Conservation (phyloP, 306 rosid species). For the Rosa multiflora region DNA sequence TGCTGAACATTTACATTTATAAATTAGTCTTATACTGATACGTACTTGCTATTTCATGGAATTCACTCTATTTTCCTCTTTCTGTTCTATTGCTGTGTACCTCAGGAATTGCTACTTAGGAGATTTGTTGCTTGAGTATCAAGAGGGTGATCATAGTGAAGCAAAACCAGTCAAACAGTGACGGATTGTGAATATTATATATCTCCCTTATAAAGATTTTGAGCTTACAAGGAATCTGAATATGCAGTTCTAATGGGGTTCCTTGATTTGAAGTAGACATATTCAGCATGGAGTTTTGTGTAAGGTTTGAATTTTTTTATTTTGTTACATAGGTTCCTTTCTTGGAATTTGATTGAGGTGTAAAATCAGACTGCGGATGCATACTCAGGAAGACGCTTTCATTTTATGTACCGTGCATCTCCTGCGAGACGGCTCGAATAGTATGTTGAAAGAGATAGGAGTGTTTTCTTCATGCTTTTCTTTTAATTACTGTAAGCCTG, state of each 20-base stretch:
- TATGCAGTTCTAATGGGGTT: slow-evolving; percentile 73
- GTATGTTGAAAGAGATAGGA: slow-evolving; percentile 52
- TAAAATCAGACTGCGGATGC: slow-evolving; percentile 36
- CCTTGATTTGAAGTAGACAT: slow-evolving; percentile 60
- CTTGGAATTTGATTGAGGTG: slow-evolving; percentile 76
- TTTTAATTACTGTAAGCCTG: slow-evolving; percentile 49
- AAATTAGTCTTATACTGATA: not conserved
- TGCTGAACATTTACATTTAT: not conserved
- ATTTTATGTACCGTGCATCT: slow-evolving; percentile 58
- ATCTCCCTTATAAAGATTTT: slow-evolving; percentile 49
- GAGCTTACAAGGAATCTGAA: slow-evolving; percentile 60
- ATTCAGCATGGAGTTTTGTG: slow-evolving; percentile 62
- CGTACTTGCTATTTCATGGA: not conserved
- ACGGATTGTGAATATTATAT: slow-evolving; percentile 73
- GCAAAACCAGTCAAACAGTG: slow-evolving; percentile 48
- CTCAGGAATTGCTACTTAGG: slow-evolving; percentile 93
- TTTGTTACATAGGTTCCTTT: slow-evolving; percentile 52
- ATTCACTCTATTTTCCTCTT: not conserved
- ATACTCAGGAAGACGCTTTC: slow-evolving; percentile 53
- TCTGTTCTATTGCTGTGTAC: slow-evolving; percentile 14
- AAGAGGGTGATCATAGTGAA: slow-evolving; percentile 56
- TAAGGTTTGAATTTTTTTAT: slow-evolving; percentile 58
- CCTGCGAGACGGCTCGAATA: slow-evolving; percentile 42
- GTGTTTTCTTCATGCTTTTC: slow-evolving; percentile 27
- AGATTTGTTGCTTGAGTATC: slow-evolving; percentile 55